phyloP scores from a whole-genome alignment of 2,329 filamentous ascomycete genomes.

The Fusarium fracticaudum region DNA sequence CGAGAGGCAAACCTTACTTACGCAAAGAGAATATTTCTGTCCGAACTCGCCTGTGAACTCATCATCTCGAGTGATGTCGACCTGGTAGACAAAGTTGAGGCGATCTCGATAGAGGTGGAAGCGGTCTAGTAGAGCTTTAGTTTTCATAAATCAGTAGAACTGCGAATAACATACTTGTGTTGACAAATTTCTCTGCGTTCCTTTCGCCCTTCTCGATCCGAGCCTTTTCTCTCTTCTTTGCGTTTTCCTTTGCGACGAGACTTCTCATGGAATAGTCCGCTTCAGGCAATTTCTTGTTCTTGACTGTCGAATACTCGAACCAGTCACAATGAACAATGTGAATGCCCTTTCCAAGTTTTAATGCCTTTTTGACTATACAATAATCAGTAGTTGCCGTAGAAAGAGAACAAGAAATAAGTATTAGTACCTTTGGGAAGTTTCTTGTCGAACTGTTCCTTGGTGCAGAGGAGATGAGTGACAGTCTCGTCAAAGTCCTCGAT shows the following conservation, averaged over 20 bases:
- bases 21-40: slow-evolving; percentile 69
- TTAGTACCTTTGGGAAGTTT: slow-evolving; percentile 49
- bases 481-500: slow-evolving; percentile 58
- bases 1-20: slow-evolving; percentile 50
- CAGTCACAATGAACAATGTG: slow-evolving; percentile 61
- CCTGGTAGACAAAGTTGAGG: slow-evolving; percentile 70
- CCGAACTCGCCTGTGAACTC: slow-evolving; percentile 55
- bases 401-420: not conserved
- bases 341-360: slow-evolving; percentile 48
- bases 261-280: slow-evolving; percentile 55
- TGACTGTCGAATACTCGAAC: slow-evolving; percentile 58
- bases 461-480: slow-evolving; percentile 79
- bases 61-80: slow-evolving; percentile 67
- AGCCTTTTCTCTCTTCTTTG: slow-evolving; percentile 45
- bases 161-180: slow-evolving; percentile 53
- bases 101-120: slow-evolving; percentile 72
- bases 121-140: slow-evolving; percentile 54
- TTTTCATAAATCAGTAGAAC: not conserved
- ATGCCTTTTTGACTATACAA: slow-evolving; percentile 50
- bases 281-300: slow-evolving; percentile 46
- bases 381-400: not conserved
- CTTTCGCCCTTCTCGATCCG: slow-evolving; percentile 52
- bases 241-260: slow-evolving; percentile 44
- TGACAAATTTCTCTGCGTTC: slow-evolving; percentile 55
- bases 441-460: slow-evolving; percentile 67